These are phyloP conservation scores for Cercospora zeae-maydis DNA, from an alignment of 2,329 filamentous ascomycete species.

Conservation along the genomic window DNA sequence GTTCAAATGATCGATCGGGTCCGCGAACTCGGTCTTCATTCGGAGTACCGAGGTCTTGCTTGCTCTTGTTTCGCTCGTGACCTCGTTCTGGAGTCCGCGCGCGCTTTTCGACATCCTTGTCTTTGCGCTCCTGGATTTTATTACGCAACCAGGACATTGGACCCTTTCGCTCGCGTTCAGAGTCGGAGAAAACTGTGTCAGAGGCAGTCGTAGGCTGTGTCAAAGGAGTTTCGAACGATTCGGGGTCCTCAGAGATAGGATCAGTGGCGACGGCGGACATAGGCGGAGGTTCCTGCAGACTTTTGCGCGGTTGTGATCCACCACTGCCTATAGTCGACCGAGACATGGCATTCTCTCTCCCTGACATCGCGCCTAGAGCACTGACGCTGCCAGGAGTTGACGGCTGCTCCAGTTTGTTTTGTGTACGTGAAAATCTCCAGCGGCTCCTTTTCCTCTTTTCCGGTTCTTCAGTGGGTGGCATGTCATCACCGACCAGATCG, in stretches of 20 bases:
- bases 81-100: slow-evolving; percentile 38
- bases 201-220: slow-evolving; percentile 25
- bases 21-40: slow-evolving; percentile 20
- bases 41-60: slow-evolving; percentile 24
- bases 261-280: slow-evolving; percentile 24
- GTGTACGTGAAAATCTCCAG: slow-evolving; percentile 61
- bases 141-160: slow-evolving; percentile 63
- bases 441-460: slow-evolving; percentile 67
- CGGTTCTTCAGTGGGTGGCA: slow-evolving; percentile 27
- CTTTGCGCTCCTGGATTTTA: slow-evolving; percentile 59
- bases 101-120: slow-evolving; percentile 51
- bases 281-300: slow-evolving; percentile 32
- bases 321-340: slow-evolving; percentile 34
- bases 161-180: slow-evolving; percentile 53
- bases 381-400: slow-evolving; percentile 25
- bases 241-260: slow-evolving; percentile 16
- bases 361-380: slow-evolving; percentile 32
- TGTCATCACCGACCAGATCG: slow-evolving; percentile 65
- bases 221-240: slow-evolving; percentile 11
- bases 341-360: slow-evolving; percentile 32
- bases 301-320: slow-evolving; percentile 28
- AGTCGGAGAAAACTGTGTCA: slow-evolving; percentile 37
- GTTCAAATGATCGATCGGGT: slow-evolving; percentile 26
- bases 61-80: slow-evolving; percentile 27
- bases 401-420: slow-evolving; percentile 32